Evolutionary conservation across 1,284 basidiomycete genomes (phyloP), one percentile per base, ranked within the genome.

Genomic region (Baeospora myosura): DNA sequence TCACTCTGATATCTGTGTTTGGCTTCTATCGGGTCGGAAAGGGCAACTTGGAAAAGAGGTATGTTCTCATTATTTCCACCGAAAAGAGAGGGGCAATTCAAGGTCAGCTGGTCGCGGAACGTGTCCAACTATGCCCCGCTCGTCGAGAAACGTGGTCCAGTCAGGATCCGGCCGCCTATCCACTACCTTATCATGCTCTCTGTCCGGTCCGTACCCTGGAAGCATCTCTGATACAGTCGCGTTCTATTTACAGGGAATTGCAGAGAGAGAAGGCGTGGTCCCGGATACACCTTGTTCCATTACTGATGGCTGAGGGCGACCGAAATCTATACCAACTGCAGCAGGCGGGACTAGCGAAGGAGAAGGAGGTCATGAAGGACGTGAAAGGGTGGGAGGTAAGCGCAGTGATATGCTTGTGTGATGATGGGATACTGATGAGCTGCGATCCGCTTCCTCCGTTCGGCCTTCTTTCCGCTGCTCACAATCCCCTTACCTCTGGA

Each of bases 331-430:
- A 88, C 72, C 76, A 92, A 52, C 77, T 92, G 40, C 69, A 83
- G 56, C 74, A 84, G 55, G 92, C 91, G n/a, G 80, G 82, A 37
- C 38, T 86, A 44, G 83, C 69, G 38, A 69, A 92, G 42, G 95
- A 98, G 66, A 77, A 76, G 66, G 85, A 83, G 68, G 91, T 98
- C 58, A 98, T 98, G 94, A 90, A 89, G 69, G 88, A 93, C 57
- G 92, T 97, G 29, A 75, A 76, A 41, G 90, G 81, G 42, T 98
- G 95, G 95, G 82, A 91, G 88, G 92, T 93, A 64, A 61, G 88
- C 76, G n/a, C n/a, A n/a, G n/a, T 25, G 23, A 40, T 41, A 38
- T 45, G 43, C 47, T 51, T 46, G 39, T 42, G 43, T 40, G 22
- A 49, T 56, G 50, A 52, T 22, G 43, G 42, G 39, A 38, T 44